Evolutionary conservation across 2,329 filamentous ascomycete genomes (phyloP), one percentile per base, ranked within the genome.

Genomic region (Rhinocladiella similis): DNA sequence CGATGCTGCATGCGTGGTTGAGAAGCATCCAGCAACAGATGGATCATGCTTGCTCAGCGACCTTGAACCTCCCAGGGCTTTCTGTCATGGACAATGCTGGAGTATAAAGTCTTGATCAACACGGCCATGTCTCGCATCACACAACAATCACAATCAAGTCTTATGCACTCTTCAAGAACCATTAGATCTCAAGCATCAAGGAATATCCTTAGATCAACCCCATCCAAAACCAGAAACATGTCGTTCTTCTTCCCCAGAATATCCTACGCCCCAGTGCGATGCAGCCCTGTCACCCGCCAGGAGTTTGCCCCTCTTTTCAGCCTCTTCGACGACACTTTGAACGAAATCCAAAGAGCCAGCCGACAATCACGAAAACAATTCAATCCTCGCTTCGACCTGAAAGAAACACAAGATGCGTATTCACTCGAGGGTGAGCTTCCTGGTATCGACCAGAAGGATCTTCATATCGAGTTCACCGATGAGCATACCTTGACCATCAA

Each of bases 381-480:
- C 65, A 68, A 70, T 13, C 77, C 77, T 47, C 68, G 69, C 50
- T 80, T 80, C 58, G 77, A 80, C 60, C 69, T 80, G 45, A 72
- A 73, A 54, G 78, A 80, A 64, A 71, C 67, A 22, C 68, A 71
- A 2, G 69, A 75, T 1, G 66, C 72, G 39, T 80, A 79, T 65
- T 63, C 74, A 56, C 70, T 80, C 10, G 75, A 79, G 48, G 77
- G 77, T 18, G 78, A 80, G 53, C 66, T 80, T 1, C 77, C 78
- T 2, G 78, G 78, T 13, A 68, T 79, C 54, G 68, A 69, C 20
- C 73, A 78, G 63, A 72, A 77, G 58, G 70, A 77, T 53, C 66
- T 80, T 48, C 69, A 74, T 53, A 75, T 80, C 49, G 75, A 78
- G 54, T 80, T 79, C 65, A 67, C 72, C 50, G 77, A 80, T 56